phyloP scores from a whole-genome alignment of 23 red algal genomes.

The Cyanidiococcus yangmingshanensis region DNA sequence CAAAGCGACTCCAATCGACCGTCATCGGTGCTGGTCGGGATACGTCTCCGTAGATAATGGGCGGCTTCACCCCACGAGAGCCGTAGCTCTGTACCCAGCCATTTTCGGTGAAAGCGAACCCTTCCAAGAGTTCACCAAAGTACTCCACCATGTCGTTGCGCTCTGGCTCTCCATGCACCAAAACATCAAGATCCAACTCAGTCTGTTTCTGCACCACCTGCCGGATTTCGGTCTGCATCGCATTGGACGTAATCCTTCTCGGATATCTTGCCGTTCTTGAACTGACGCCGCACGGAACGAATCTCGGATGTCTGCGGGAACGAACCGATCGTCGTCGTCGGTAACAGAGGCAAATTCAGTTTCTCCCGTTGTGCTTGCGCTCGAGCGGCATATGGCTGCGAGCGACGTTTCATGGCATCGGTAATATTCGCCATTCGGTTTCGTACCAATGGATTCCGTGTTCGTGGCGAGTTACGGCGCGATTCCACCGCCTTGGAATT shows the following conservation, averaged over 20 bases:
- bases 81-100: slow-evolving; percentile 89
- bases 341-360: slow-evolving; percentile 21
- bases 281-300: slow-evolving; percentile 34
- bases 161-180: slow-evolving; percentile 84
- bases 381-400: neutral
- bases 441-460: neutral
- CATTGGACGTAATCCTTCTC: slow-evolving; percentile 40
- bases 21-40: slow-evolving; percentile 66
- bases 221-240: slow-evolving; percentile 41
- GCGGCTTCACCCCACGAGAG: slow-evolving; percentile 62
- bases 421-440: neutral
- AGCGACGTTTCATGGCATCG: slow-evolving; percentile 9
- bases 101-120: slow-evolving; percentile 61
- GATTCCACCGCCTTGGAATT: neutral
- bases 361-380: slow-evolving; percentile 14
- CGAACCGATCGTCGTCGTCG: slow-evolving; percentile 76
- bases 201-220: slow-evolving; percentile 48
- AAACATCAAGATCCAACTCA: slow-evolving; percentile 57
- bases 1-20: slow-evolving; percentile 47
- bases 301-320: slow-evolving; percentile 67
- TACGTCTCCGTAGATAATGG: slow-evolving; percentile 74
- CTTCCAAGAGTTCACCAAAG: slow-evolving; percentile 63
- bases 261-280: slow-evolving; percentile 44
- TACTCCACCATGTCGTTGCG: slow-evolving; percentile 96
- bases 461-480: slow-evolving; percentile 4